Percentiles rank a stretch among this genome's conserved stretches.
phyloP scores from a whole-genome alignment of 345 rosid genomes.

The Salix suchowensis region DNA sequence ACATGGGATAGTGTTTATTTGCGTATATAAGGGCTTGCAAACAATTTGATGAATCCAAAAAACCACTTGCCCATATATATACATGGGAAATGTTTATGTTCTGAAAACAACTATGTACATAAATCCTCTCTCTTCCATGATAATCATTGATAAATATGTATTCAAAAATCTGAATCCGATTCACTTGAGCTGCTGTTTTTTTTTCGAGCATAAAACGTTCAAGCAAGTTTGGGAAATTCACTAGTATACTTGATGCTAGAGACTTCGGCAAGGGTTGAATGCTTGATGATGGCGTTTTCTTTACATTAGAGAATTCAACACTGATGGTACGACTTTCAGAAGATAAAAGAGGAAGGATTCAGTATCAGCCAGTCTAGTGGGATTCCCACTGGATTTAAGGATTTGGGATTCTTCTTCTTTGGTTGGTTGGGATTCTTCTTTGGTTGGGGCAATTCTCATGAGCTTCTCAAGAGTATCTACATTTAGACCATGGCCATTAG shows the following conservation, averaged over 20 bases:
- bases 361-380: slow-evolving; percentile 53
- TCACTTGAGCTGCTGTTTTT: slow-evolving; percentile 53
- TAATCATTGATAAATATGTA: neutral
- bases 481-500: slow-evolving; percentile 50
- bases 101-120: slow-evolving; percentile 25
- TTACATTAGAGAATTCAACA: slow-evolving; percentile 64
- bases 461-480: slow-evolving; percentile 71
- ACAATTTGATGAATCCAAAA: no score
- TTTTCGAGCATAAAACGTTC: slow-evolving; percentile 54
- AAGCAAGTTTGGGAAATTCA: slow-evolving; percentile 62
- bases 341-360: slow-evolving; percentile 70
- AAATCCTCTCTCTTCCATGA: neutral
- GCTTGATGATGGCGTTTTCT: slow-evolving; percentile 32
- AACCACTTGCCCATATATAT: no score
- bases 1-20: no score
- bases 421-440: slow-evolving; percentile 58
- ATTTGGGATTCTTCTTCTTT: slow-evolving; percentile 58
- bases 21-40: no score
- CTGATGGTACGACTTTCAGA: slow-evolving; percentile 62
- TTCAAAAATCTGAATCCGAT: slow-evolving; percentile 58
- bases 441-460: slow-evolving; percentile 48
- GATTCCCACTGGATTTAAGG: slow-evolving; percentile 54
- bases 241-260: slow-evolving; percentile 26
- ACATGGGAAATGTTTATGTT: neutral
- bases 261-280: slow-evolving; percentile 30